Evolutionary conservation across 257 asterid species (phyloP).

Genomic region (Solanum sejunctum): DNA sequence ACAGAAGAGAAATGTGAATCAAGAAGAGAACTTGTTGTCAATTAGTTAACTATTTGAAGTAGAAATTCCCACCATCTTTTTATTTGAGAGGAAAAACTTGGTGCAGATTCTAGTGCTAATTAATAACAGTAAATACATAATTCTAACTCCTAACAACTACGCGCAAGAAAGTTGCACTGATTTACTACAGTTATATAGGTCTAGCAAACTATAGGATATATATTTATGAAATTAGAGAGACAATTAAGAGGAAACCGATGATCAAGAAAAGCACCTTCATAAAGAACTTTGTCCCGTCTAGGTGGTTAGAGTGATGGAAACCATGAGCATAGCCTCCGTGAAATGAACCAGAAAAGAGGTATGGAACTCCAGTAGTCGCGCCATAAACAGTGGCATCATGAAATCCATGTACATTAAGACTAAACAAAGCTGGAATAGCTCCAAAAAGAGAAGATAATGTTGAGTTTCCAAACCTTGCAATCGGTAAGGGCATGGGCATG

Average conservation of each 20-base stretch:
- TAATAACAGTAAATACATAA: not conserved
- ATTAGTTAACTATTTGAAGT: not conserved
- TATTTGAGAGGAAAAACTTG: not conserved
- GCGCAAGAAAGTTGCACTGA: not conserved
- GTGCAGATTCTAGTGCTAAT: not conserved
- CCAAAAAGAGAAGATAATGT: constrained; percentile 51
- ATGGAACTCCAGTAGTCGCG: constrained; percentile 56
- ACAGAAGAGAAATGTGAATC: not conserved
- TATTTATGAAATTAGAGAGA: constrained; percentile 23
- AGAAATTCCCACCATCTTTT: not conserved
- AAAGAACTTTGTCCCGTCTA: constrained; percentile 41
- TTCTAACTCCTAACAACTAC: not conserved
- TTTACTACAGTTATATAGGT: constrained; percentile 13
- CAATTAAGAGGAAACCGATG: constrained; percentile 28
- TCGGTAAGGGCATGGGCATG: constrained; percentile 47
- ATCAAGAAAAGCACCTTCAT: constrained; percentile 41
- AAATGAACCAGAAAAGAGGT: constrained; percentile 56
- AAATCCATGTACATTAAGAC: constrained; percentile 51
- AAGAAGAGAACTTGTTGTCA: not conserved
- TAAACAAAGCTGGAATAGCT: constrained; percentile 52
- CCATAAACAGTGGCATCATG: constrained; percentile 83
- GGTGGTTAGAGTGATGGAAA: constrained; percentile 36
- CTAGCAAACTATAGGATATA: constrained; percentile 21
- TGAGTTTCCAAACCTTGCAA: constrained; percentile 50
- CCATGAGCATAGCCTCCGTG: constrained; percentile 72